Base-by-base conservation (phyloP, 305 asterid genomes). In the Andrographis paniculata region DNA sequence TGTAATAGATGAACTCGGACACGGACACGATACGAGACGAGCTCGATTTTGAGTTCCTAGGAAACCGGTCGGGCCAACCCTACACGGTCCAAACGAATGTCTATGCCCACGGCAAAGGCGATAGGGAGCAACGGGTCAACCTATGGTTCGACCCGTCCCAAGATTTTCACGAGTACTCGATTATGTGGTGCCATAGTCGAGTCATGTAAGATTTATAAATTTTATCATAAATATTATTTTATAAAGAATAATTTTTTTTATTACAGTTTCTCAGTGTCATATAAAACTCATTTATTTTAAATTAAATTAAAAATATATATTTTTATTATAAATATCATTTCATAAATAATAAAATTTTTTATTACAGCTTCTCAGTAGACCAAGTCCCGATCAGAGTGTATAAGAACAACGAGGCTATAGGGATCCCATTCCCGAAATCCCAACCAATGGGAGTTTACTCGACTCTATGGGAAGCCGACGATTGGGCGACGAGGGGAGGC, bases 401-500 rank as follows among this genome's bases (percentile, higher is more conserved):
- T 77, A 79, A 74, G 67, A 83, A 83, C 71, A 71, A 77, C 64
- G 82, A 74, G 55, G 87, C 70, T 5, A 66, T 24, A 57, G 92
- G 92, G n/a, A 46, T 83, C 7, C 77, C 84, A 11, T 83, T 30
- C 77, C 94, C 92, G 0, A 79, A 70, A 45, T 14, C 10, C 31
- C 92, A 83, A 30, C 80, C 94, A 1, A 83, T 83, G 94, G 80
- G 80, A 38, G 48, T 80, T 0, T 77, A 61, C 50, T 83, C 92
- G 14, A 83, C 87, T 5, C 67, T 83, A 13, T 83, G 91, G 94
- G 87, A 83, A 57, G 94, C 94, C 1, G 91, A 82, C 4, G 91
- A 82, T 49, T 83, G 94, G 94, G 91, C 94, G 0, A 83, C 94
- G 0, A 66, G 94, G 41, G 94, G 92, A 12, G 94, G 94, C 0